Percentiles rank a stretch among this genome's conserved stretches.
phyloP scores from a whole-genome alignment of 139 green algal genomes.

The Haematococcus sp. region DNA sequence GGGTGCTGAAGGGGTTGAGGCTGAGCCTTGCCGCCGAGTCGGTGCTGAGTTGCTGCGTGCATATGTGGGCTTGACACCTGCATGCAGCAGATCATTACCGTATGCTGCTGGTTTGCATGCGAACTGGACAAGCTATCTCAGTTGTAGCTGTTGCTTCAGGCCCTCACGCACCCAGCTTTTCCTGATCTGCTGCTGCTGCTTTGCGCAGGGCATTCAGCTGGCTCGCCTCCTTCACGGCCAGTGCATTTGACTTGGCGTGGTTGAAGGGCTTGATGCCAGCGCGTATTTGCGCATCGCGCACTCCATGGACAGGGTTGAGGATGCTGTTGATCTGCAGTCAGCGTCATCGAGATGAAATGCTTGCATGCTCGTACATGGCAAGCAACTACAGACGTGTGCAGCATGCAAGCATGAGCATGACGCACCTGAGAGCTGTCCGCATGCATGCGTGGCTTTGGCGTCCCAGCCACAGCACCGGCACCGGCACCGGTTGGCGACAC shows the following conservation, averaged over 20 bases:
- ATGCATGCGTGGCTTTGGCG: slow-evolving; percentile 37
- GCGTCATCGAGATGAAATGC: too few species aligned
- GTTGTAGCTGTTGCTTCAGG: too few species aligned
- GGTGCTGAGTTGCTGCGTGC: slow-evolving; percentile 27
- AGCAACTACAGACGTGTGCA: background rate
- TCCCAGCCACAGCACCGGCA: background rate
- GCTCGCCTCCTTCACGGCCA: slow-evolving; percentile 50
- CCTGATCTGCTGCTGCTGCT: slow-evolving; percentile 6
- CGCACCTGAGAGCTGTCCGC: slow-evolving; percentile 51
- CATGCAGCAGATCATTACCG: background rate
- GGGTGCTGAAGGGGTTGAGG: background rate
- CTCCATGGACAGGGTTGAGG: slow-evolving; percentile 56
- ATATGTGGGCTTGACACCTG: background rate
- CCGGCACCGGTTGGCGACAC: background rate
- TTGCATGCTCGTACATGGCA: background rate
- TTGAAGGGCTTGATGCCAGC: slow-evolving; percentile 53
- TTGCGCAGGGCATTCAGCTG: slow-evolving; percentile 53
- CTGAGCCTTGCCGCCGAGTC: background rate
- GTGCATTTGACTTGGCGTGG: slow-evolving; percentile 49
- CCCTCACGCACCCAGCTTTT: slow-evolving; percentile 1
- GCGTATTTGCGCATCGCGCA: slow-evolving; percentile 43
- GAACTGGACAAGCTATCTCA: too few species aligned
- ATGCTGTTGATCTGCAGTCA: slow-evolving; percentile 46
- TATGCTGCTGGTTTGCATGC: slow-evolving; percentile 20
- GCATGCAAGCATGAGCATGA: background rate